These are phyloP conservation scores for Mycena maculata DNA, from an alignment of 768 basidiomycete genomes.

Conservation along the genomic window DNA sequence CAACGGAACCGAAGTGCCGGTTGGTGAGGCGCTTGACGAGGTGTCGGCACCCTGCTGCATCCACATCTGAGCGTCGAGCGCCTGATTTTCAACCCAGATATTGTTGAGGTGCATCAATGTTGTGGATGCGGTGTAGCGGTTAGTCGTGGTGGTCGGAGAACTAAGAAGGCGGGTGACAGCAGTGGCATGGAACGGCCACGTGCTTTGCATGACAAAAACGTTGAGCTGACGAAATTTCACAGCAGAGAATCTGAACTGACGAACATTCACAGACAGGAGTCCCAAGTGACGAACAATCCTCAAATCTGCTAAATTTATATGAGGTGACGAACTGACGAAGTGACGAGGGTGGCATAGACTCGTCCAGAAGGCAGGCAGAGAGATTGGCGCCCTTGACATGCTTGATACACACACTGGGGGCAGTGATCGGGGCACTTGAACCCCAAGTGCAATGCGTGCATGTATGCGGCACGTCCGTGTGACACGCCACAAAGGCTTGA, in stretches of 20 bases:
- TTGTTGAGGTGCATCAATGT: background rate
- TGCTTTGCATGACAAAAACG: background rate
- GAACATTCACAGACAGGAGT: background rate
- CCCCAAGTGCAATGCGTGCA: no score
- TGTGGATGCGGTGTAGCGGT: background rate
- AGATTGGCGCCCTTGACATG: no score
- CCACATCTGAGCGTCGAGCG: background rate
- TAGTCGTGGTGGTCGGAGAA: background rate
- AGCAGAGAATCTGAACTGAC: conserved; percentile 1
- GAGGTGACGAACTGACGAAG: conserved; percentile 7
- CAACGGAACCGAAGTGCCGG: no score
- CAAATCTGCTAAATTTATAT: conserved; percentile 3
- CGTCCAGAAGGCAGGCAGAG: no score
- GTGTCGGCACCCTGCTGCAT: background rate
- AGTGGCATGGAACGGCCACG: background rate
- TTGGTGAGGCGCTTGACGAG: background rate
- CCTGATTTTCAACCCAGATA: background rate
- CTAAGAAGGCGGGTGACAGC: background rate
- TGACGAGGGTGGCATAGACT: conserved; percentile 8
- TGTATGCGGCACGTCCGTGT: no score
- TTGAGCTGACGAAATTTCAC: background rate
- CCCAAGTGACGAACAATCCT: background rate
- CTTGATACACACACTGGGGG: no score
- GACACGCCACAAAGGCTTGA: no score
- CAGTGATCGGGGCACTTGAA: no score